Percentiles rank a stretch among this genome's conserved stretches.
Evolutionary conservation across 1,284 basidiomycete genomes (phyloP).

Genomic region (Wolfiporia cocos): DNA sequence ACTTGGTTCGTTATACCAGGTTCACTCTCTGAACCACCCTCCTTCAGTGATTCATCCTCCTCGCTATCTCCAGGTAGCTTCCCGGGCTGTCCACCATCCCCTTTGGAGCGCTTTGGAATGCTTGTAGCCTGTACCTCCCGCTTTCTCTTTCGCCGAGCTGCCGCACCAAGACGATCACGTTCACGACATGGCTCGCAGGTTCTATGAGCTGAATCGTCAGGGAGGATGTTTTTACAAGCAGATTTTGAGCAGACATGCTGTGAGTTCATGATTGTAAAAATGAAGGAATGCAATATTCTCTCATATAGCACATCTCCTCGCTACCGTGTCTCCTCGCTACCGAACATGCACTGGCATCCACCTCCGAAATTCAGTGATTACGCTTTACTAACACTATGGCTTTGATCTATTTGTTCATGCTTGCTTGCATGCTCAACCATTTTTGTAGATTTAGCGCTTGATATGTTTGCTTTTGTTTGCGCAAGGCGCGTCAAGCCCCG

Average conservation of each 20-base stretch:
- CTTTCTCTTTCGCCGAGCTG: not conserved
- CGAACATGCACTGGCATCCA: too few relatives aligned
- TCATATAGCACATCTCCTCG: too few relatives aligned
- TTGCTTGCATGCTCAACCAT: too few relatives aligned
- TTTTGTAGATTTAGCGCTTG: too few relatives aligned
- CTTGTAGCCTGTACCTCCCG: not conserved
- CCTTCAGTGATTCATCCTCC: not conserved
- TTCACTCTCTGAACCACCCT: not conserved
- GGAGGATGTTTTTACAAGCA: not conserved
- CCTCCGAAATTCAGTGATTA: too few relatives aligned
- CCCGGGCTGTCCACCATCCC: not conserved
- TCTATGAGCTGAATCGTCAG: not conserved
- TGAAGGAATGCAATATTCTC: too few relatives aligned
- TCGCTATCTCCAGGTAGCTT: not conserved
- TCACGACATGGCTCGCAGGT: not conserved
- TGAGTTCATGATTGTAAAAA: too few relatives aligned
- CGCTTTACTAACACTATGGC: too few relatives aligned
- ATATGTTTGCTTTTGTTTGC: too few relatives aligned
- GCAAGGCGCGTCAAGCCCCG: too few relatives aligned
- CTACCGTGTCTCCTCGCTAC: too few relatives aligned
- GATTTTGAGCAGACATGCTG: not conserved
- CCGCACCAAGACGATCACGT: not conserved
- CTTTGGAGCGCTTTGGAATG: not conserved
- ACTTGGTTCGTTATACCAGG: not conserved
- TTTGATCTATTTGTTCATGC: too few relatives aligned